Percentiles rank a stretch among this genome's conserved stretches.
phyloP scores from a whole-genome alignment of 768 basidiomycete genomes.

The Psilocybe cubensis region DNA sequence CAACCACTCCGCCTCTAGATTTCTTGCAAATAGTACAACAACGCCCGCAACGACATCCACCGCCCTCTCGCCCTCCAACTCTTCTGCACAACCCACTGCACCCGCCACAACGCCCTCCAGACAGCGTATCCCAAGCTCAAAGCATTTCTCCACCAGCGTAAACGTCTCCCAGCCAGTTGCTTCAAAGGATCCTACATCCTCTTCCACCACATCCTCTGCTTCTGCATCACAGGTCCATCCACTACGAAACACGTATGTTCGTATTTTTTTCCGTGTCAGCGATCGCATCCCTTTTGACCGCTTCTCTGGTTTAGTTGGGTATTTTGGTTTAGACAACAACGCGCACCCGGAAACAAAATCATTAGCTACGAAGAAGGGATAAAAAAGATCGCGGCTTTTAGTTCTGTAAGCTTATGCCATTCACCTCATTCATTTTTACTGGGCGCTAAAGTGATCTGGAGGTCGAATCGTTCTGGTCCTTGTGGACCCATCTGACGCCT shows the following conservation, averaged over 20 bases:
- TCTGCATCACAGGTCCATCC: slow-evolving; percentile 59
- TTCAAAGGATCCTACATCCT: slow-evolving; percentile 42
- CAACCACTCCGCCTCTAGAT: slow-evolving; percentile 78
- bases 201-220: slow-evolving; percentile 37
- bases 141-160: slow-evolving; percentile 65
- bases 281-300: slow-evolving; percentile 26
- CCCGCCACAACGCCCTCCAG: slow-evolving; percentile 31
- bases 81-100: slow-evolving; percentile 21
- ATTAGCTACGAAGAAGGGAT: slow-evolving; percentile 94
- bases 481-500: slow-evolving; percentile 89
- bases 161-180: slow-evolving; percentile 44
- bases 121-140: slow-evolving; percentile 61
- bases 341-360: slow-evolving; percentile 87
- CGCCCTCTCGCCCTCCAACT: slow-evolving; percentile 25
- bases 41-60: slow-evolving; percentile 28
- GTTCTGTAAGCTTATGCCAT: slow-evolving; percentile 67
- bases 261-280: slow-evolving; percentile 40
- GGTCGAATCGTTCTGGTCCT: slow-evolving; percentile 95
- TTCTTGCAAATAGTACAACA: slow-evolving; percentile 54
- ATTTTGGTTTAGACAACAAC: slow-evolving; percentile 92
- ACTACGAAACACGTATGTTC: slow-evolving; percentile 88
- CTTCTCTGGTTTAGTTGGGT: slow-evolving; percentile 65
- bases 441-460: slow-evolving; percentile 29
- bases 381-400: slow-evolving; percentile 88
- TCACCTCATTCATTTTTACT: not conserved